Percentiles rank a stretch among this genome's conserved stretches.
Evolutionary conservation across 2,329 filamentous ascomycete species (phyloP).

Genomic region (Hansfordia pulvinata): DNA sequence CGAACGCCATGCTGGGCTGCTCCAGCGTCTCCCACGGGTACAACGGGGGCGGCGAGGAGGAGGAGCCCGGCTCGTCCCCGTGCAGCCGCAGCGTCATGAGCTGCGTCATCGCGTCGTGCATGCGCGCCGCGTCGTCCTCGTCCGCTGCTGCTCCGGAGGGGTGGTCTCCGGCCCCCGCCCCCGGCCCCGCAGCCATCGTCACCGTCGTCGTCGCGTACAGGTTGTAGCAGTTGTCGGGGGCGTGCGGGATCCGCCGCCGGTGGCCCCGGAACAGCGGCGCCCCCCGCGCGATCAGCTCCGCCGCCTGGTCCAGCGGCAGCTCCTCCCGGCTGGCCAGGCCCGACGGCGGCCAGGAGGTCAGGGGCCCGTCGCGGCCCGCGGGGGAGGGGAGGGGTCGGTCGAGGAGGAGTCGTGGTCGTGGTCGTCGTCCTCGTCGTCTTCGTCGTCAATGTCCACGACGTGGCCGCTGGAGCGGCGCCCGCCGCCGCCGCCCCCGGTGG

Average conservation of each 20-base stretch:
- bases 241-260: slow-evolving; percentile 38
- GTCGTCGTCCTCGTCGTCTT: too few species aligned
- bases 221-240: slow-evolving; percentile 38
- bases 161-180: too few species aligned
- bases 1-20: slow-evolving; percentile 58
- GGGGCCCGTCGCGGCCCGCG: too few species aligned
- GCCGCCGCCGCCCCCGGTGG: too few species aligned
- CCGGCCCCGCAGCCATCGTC: too few species aligned
- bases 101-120: slow-evolving; percentile 42
- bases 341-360: slow-evolving; percentile 43
- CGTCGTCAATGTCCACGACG: too few species aligned
- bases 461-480: too few species aligned
- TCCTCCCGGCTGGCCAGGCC: slow-evolving; percentile 33
- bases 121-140: slow-evolving; percentile 28
- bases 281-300: slow-evolving; percentile 43
- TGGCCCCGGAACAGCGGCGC: slow-evolving; percentile 43
- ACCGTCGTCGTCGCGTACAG: slow-evolving; percentile 38
- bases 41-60: slow-evolving; percentile 16
- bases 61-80: slow-evolving; percentile 18
- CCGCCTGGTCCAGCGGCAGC: slow-evolving; percentile 37
- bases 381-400: too few species aligned
- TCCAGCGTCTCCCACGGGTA: slow-evolving; percentile 60
- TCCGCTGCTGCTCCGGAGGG: too few species aligned
- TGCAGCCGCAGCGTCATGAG: slow-evolving; percentile 41
- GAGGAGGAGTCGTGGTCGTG: slow-evolving; percentile 14